Base-by-base conservation (phyloP, 1,284 basidiomycete species). In the Amylostereum areolatum region DNA sequence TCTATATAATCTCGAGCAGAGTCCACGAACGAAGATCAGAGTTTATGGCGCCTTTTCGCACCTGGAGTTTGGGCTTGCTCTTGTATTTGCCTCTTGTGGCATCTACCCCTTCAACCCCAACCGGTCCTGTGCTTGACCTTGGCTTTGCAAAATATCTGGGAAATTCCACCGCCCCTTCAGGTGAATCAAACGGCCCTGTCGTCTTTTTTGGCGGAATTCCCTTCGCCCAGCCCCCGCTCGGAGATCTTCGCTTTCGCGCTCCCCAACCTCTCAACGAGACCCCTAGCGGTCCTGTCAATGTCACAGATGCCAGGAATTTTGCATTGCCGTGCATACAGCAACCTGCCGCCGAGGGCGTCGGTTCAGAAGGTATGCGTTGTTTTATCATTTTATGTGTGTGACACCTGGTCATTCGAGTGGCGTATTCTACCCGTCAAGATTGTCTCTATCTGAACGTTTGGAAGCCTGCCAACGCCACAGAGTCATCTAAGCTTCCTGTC, bases 381-480 rank as follows among this genome's bases (percentile, higher is more conserved):
- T 45, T 25, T 43, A 25, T 33, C 24, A 25, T 34, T 18, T 25
- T 28, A 25, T 7, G 37, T 28, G 2, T 35, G 44, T 31, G 12
- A 29, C 33, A 30, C 10, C 25, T 29, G 29, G 12, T 36, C 11
- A 29, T 25, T 32, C 6, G 35, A 25, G 6, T 18, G 18, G 1
- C 18, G 18, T 18, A 18, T 10, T 32, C n/a, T 12, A 34, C 43
- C 32, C 3, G 32, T 25, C 6, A 48, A 65, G 77, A 79, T 55
- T 81, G 76, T 55, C 64, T 81, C 28, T 75, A 74, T 33, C 59
- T 81, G 30, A 78, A 80, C 57, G 67, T 81, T 8, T 80, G 77
- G 55, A 64, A 72, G n/a, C 78, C 79, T 3, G 62, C 64, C 8
- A 67, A 68, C 5, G 69, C 71, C 2, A 72, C 69, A 40, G 55